Conservation (phyloP, 2,329 filamentous ascomycete genomes). For the Aspergillus hiratsukae region DNA sequence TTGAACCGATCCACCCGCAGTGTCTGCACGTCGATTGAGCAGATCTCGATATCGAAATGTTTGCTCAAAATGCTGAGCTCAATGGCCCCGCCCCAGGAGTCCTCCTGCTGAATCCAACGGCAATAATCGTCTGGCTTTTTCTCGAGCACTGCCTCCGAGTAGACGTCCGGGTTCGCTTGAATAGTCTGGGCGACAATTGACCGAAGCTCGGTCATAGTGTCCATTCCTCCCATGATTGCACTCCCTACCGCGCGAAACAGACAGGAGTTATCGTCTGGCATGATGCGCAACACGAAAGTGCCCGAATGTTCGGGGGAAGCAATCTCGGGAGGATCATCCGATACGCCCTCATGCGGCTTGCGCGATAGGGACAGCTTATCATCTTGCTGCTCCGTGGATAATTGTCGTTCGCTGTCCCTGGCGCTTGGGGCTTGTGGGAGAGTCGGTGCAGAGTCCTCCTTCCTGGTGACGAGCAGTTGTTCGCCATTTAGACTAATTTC, state of each 20-base stretch:
- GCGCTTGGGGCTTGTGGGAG: slow-evolving; percentile 4
- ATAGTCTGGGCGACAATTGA: slow-evolving; percentile 76
- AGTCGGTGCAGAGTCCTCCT: slow-evolving; percentile 27
- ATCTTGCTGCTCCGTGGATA: slow-evolving; percentile 9
- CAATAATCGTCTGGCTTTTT: slow-evolving; percentile 71
- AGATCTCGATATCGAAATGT: slow-evolving; percentile 81
- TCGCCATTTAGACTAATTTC: slow-evolving; percentile 63
- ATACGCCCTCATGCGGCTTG: slow-evolving; percentile 38
- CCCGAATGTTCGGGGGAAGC: slow-evolving; percentile 53
- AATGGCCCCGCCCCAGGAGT: slow-evolving; percentile 88
- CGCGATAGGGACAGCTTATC: slow-evolving; percentile 35
- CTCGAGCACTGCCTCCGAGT: slow-evolving; percentile 73
- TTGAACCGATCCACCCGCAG: slow-evolving; percentile 71
- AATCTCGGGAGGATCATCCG: slow-evolving; percentile 59
- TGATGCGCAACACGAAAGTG: slow-evolving; percentile 72
- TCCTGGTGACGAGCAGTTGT: slow-evolving; percentile 59
- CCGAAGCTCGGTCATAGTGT: slow-evolving; percentile 67
- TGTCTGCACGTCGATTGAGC: slow-evolving; percentile 73
- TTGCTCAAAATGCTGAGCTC: slow-evolving; percentile 81
- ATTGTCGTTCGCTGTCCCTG: slow-evolving; percentile 6
- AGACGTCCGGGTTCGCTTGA: slow-evolving; percentile 65
- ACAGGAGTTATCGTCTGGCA: slow-evolving; percentile 96
- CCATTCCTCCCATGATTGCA: slow-evolving; percentile 65
- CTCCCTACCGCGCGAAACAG: slow-evolving; percentile 86
- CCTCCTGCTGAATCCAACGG: slow-evolving; percentile 70